Conservation (phyloP, 768 basidiomycete species). For the Mrakia hoshinonis region DNA sequence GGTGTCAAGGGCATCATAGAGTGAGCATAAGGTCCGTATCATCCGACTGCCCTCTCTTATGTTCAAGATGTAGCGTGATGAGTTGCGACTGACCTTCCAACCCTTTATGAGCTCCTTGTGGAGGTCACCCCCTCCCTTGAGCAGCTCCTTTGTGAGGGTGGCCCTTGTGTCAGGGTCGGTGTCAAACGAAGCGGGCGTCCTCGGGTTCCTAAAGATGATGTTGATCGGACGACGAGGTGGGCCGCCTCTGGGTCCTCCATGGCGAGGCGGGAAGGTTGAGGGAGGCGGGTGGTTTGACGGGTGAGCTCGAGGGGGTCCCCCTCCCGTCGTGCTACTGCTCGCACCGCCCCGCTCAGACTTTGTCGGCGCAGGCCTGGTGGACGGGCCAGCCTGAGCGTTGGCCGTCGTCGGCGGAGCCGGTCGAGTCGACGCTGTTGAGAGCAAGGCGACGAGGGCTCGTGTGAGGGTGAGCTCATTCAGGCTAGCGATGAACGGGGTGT, state of each 20-base stretch:
- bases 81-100: slow-evolving; percentile 19
- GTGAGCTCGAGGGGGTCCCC: background rate
- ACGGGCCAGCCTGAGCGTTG: background rate
- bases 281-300: background rate
- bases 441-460: background rate
- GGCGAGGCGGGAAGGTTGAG: slow-evolving; percentile 8
- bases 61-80: background rate
- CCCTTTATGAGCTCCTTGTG: slow-evolving; percentile 19
- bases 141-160: slow-evolving; percentile 9
- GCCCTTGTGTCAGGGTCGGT: slow-evolving; percentile 9
- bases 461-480: background rate
- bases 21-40: too few species aligned
- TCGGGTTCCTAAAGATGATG: slow-evolving; percentile 15
- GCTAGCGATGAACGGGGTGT: background rate
- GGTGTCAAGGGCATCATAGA: background rate
- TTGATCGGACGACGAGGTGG: background rate
- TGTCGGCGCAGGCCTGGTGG: background rate
- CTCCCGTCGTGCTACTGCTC: background rate
- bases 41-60: background rate
- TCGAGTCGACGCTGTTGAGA: background rate
- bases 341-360: background rate
- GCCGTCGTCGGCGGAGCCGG: background rate
- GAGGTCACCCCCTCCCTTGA: slow-evolving; percentile 1
- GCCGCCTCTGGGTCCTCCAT: background rate
- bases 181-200: slow-evolving; percentile 5